Conservation (phyloP, 2,329 filamentous ascomycete species). For the Leptographium procerum region DNA sequence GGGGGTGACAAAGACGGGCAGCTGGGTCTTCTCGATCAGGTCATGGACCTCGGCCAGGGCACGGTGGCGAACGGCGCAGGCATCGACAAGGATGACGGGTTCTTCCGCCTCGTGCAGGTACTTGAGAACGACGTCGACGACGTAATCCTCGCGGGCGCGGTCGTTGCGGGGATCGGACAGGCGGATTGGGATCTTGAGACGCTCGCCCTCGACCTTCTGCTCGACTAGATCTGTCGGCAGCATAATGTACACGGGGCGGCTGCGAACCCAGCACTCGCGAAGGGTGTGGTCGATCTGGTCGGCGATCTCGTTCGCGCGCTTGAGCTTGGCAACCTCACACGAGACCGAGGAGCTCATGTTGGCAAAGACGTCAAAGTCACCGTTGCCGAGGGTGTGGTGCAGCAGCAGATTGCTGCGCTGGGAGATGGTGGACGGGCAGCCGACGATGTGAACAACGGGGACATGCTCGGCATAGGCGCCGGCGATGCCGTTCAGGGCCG, state of each 20-base stretch:
- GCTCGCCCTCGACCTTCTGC: conserved; percentile 62
- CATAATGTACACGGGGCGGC: conserved; percentile 72
- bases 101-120: conserved; percentile 55
- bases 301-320: conserved; percentile 57
- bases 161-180: conserved; percentile 55
- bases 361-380: conserved; percentile 54
- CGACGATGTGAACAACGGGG: conserved; percentile 41
- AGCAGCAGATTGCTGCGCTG: conserved; percentile 17
- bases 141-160: conserved; percentile 62
- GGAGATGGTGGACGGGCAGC: conserved; percentile 16
- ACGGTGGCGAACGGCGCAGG: conserved; percentile 67
- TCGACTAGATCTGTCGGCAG: conserved; percentile 72
- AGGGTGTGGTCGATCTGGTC: conserved; percentile 68
- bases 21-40: conserved; percentile 58
- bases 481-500: conserved; percentile 44
- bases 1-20: conserved; percentile 78
- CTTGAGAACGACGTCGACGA: conserved; percentile 68
- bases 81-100: conserved; percentile 72
- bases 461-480: conserved; percentile 46
- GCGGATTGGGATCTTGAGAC: conserved; percentile 60
- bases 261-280: conserved; percentile 60
- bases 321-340: conserved; percentile 58
- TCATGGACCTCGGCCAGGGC: conserved; percentile 61
- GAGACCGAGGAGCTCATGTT: conserved; percentile 67
- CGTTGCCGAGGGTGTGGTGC: conserved; percentile 46